Conservation (phyloP, 306 rosid genomes). For the Trichosanthes cucumerina region DNA sequence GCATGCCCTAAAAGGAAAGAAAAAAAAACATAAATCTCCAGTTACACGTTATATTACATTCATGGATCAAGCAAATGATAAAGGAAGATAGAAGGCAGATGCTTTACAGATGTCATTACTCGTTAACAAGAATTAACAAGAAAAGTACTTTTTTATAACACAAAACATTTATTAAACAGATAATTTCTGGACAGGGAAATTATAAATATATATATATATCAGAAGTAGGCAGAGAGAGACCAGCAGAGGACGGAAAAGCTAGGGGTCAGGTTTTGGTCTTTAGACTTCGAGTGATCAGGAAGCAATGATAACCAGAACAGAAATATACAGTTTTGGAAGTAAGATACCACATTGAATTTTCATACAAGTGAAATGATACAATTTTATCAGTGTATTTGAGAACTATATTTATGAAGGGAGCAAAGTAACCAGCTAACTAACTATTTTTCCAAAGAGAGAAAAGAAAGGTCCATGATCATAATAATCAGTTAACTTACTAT, state of each 20-base stretch:
- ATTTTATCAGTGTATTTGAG: background rate
- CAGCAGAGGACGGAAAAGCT: background rate
- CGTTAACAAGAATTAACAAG: background rate
- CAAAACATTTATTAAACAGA: background rate
- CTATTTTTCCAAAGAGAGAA: conserved; percentile 41
- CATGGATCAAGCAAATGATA: background rate
- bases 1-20: background rate
- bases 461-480: background rate
- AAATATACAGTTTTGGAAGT: background rate
- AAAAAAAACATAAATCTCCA: background rate
- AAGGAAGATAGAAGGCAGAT: background rate
- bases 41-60: background rate
- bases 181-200: background rate
- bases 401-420: background rate
- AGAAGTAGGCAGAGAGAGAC: background rate
- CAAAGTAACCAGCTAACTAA: conserved; percentile 24
- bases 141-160: background rate
- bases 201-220: background rate
- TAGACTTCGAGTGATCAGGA: background rate
- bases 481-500: conserved; percentile 43
- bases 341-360: background rate
- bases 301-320: background rate
- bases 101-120: background rate
- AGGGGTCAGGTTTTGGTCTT: background rate
- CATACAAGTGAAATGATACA: background rate